Evolutionary conservation across 352 stramenopile species (phyloP), one percentile per base, ranked within the genome.

Genomic region (Phytophthora citricola): DNA sequence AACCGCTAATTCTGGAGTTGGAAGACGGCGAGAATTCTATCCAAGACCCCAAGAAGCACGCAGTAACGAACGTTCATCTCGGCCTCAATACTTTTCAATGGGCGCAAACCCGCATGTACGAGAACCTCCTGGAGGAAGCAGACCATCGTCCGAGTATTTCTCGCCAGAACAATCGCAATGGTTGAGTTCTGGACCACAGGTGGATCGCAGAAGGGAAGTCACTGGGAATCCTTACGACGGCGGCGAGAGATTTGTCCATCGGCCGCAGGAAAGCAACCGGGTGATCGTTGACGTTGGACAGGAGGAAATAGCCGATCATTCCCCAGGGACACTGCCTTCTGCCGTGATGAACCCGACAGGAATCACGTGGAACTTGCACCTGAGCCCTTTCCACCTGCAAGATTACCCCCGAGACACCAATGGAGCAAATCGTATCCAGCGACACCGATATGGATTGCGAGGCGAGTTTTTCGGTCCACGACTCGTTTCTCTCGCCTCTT

Each of bases 391-490:
- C 22, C 5, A 2, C 48, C 48, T 20, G 27, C 17, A 17, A 11
- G 26, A 22, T 44, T 45, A 26, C 17, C 20, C 48, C n/a, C n/a
- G 26, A 32, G 14, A 27, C 14, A 17, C 9, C 27, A 12, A 38
- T 5, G n/a, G 24, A 31, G 3, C 22, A 49, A 49, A 31, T 4
- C 2, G 9, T 15, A 20, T 38, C 41, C 8, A 50, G n/a, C 8
- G 51, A 61, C 52, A 31, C 14, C 5, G 50, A 76, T 34, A 38
- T 73, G 10, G 48, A 76, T 20, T 53, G 47, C 27, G 58, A 63
- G 2, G 64, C 71, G 6, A 67, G 27, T 3, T 89, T 91, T 36
- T 89, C 82, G 1, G 67, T 72, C 32, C 66, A 77, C 47, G 78
- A 91, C n/a, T 27, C 39, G 7, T 87, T 88, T 32, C 26, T 89